Conservation (phyloP, 805 yeast species). For the Sungouiozyma ichnusensis region DNA sequence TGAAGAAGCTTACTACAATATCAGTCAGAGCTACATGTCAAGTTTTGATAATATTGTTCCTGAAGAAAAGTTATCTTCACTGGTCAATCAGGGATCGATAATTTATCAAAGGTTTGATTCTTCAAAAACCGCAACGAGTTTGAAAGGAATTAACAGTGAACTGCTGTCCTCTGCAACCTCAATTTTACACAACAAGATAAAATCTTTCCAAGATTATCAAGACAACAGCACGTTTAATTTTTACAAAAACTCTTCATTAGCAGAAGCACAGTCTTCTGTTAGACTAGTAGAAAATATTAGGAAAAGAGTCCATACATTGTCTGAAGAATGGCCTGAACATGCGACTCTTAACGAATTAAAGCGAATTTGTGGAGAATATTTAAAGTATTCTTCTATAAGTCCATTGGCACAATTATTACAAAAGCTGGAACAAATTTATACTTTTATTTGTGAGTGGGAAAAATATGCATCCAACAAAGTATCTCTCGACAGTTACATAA, state of each 20-base stretch:
- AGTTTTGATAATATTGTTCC: constrained; percentile 28
- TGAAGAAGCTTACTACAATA: constrained; percentile 36
- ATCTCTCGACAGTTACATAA: constrained; percentile 46
- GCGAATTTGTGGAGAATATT: constrained; percentile 55
- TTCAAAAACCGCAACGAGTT: not conserved
- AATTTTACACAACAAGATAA: constrained; percentile 28
- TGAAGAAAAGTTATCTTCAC: constrained; percentile 11
- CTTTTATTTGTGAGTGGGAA: constrained; percentile 84
- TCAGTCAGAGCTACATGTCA: constrained; percentile 41
- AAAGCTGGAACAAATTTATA: constrained; percentile 79
- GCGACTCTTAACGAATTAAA: constrained; percentile 66
- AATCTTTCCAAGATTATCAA: constrained; percentile 16
- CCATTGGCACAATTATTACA: constrained; percentile 72
- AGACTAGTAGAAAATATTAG: constrained; percentile 35
- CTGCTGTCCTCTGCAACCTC: constrained; percentile 30
- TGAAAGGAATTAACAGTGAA: not conserved
- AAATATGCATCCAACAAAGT: constrained; percentile 77
- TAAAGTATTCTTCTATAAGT: constrained; percentile 48
- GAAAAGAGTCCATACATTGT: constrained; percentile 36
- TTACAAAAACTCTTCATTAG: constrained; percentile 51
- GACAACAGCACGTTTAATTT: constrained; percentile 35
- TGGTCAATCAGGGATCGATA: constrained; percentile 35
- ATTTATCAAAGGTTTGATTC: constrained; percentile 21
- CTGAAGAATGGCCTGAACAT: constrained; percentile 88
- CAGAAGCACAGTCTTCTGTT: constrained; percentile 54